Evolutionary conservation across 495 filamentous ascomycete species (phyloP).

Genomic region (Aspergillus egyptiacus): DNA sequence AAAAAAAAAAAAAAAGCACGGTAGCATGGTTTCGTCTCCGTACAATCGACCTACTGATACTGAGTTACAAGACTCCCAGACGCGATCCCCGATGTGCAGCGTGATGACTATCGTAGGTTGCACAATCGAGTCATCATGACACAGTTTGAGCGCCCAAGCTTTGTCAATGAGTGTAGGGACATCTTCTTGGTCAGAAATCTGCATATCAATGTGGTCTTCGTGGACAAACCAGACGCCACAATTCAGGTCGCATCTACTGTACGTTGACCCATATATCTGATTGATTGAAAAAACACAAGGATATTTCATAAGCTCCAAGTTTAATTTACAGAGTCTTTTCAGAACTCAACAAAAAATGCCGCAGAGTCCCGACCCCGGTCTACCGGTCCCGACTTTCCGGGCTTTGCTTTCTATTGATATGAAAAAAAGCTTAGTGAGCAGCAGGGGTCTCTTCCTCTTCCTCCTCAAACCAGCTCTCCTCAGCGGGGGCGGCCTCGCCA

Average conservation of each 20-base stretch:
- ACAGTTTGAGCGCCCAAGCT: neutral
- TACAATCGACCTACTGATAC: no score
- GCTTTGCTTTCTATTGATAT: constrained; percentile 23
- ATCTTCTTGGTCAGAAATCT: constrained; percentile 9
- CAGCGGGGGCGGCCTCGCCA: constrained; percentile 51
- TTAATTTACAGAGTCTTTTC: constrained; percentile 43
- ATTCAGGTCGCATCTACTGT: neutral
- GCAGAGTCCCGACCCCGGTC: constrained; percentile 21
- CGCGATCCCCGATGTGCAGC: no score
- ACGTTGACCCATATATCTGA: neutral
- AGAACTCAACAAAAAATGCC: constrained; percentile 30
- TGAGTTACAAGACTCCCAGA: no score
- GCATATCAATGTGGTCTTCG: constrained; percentile 3
- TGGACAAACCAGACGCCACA: neutral
- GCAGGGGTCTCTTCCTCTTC: constrained; percentile 49
- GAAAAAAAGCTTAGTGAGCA: constrained; percentile 38
- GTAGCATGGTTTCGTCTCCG: no score
- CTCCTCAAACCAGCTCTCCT: constrained; percentile 71
- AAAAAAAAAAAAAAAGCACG: no score
- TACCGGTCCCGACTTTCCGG: constrained; percentile 29
- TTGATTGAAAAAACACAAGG: constrained; percentile 9
- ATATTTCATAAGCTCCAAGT: constrained; percentile 35
- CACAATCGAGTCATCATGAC: constrained; percentile 1
- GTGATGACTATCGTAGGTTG: constrained; percentile 1
- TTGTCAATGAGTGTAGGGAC: neutral